Base-by-base conservation (phyloP, 805 yeast species). In the Lipomyces japonicus region DNA sequence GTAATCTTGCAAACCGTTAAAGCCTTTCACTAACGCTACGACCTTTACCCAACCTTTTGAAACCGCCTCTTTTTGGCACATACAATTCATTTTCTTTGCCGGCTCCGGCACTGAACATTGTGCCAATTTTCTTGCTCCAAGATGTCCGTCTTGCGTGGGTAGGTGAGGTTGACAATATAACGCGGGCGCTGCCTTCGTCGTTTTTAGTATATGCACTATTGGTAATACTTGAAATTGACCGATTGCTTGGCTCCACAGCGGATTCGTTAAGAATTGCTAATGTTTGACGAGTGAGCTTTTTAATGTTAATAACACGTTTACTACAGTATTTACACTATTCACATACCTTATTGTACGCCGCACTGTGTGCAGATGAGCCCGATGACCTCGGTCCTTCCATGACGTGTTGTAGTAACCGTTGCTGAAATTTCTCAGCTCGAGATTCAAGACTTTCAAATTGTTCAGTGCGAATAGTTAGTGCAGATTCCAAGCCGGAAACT, bases 401-500 rank as follows among this genome's bases (percentile, higher is more conserved):
- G 4, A 53, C 25, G 39, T 42, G 55, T 6, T 62, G 55, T 22
- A 58, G 45, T 31, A 69, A 47, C 39, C 61, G 59, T 2, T 50
- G 48, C 36, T 63, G 59, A 28, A 69, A 57, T 7, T 34, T 44
- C 7, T 52, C 58, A 30, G 63, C 67, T 16, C 71, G 65, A 3
- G 55, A 45, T 30, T 64, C 65, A 7, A 72, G 52, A 12, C 50
- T 24, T 35, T 58, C 60, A 35, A 70, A 59, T 24, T 69, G 65
- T 16, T 55, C 55, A 12, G 61, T 60, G 10, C 70, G 60, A 14
- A 52, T 26, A 1, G 41, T 5, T 18, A 69, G 60, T 2, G 59
- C 61, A 2, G 64, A 49, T 19, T 63, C 61, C 40, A 71, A 46
- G 1, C 45, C 12, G 5, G 62, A 63, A 7, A 64, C 16, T 23